Evolutionary conservation across 1,284 basidiomycete species (phyloP), one percentile per base, ranked within the genome.

Genomic region (Austropuccinia psidii): DNA sequence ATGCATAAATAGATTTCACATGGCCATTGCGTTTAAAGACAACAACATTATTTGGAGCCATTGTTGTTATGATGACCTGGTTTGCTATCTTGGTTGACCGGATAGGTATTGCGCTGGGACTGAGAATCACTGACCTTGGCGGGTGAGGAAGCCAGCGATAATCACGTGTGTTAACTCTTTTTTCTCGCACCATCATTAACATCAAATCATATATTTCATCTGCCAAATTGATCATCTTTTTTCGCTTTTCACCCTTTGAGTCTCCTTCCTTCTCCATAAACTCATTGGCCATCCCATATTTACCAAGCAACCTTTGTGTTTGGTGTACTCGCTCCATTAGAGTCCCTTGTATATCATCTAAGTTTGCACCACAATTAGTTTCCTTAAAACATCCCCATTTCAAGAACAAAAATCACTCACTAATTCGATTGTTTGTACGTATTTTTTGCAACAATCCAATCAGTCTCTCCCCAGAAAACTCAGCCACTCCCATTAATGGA

Each of bases 281-380:
- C 9, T 45, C 41, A 45, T 45, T 45, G 41, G 9, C n/a, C n/a
- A n/a, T n/a, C n/a, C n/a, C n/a, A n/a, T n/a, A n/a, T n/a, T n/a
- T n/a, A n/a, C n/a, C n/a, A n/a, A n/a, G n/a, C n/a, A n/a, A n/a
- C n/a, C n/a, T n/a, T n/a, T n/a, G n/a, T n/a, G n/a, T n/a, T n/a
- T n/a, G n/a, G n/a, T n/a, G n/a, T n/a, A n/a, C n/a, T n/a, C n/a
- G n/a, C n/a, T n/a, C n/a, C n/a, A n/a, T n/a, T n/a, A n/a, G n/a
- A n/a, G n/a, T n/a, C n/a, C 52, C 52, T 27, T 55, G 24, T 29
- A 55, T 55, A 35, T 60, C 17, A 60, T n/a, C 57, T 60, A n/a
- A n/a, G 57, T 21, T 27, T 24, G 33, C 24, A 55, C 24, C 15
- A 24, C 52, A 17, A 4, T 55, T 29, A 55, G 52, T 55, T 29